Percentiles rank a stretch among this genome's conserved stretches.
Conservation (phyloP, 176 grass and related monocot species). For the Musa beccarii region DNA sequence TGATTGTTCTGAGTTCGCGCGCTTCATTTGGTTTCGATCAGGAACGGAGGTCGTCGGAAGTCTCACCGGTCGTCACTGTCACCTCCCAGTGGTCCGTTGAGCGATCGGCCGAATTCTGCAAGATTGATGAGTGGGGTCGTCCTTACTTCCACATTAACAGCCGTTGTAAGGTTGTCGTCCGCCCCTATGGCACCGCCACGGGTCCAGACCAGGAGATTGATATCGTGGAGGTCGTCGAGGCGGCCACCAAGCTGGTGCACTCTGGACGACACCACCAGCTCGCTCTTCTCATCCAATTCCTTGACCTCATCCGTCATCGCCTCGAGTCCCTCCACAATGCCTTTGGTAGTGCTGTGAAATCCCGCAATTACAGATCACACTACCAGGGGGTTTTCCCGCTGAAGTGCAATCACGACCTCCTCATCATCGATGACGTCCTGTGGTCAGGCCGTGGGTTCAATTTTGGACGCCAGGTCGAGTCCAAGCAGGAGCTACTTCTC, state of each 20-base stretch:
- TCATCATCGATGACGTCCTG: background rate
- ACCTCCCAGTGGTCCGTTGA: too few species aligned
- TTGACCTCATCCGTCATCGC: background rate
- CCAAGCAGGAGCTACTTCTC: background rate
- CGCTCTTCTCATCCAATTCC: background rate
- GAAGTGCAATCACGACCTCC: background rate
- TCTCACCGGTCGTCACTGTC: too few species aligned
- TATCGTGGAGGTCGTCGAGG: background rate
- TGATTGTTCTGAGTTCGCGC: too few species aligned
- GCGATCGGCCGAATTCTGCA: background rate
- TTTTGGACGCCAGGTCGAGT: background rate
- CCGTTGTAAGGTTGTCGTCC: background rate
- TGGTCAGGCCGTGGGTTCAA: background rate
- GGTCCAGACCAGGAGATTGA: background rate
- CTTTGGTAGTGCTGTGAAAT: background rate
- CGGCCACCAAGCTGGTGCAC: background rate
- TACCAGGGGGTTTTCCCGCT: background rate
- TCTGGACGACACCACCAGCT: background rate
- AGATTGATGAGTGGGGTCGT: background rate
- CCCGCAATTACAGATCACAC: background rate
- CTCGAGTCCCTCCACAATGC: background rate
- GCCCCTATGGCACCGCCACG: background rate
- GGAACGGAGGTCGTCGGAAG: too few species aligned
- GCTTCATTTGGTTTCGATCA: too few species aligned
- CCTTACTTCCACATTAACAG: background rate